Evolutionary conservation across 495 filamentous ascomycete genomes (phyloP).

Genomic region (Lindgomyces ingoldianus): DNA sequence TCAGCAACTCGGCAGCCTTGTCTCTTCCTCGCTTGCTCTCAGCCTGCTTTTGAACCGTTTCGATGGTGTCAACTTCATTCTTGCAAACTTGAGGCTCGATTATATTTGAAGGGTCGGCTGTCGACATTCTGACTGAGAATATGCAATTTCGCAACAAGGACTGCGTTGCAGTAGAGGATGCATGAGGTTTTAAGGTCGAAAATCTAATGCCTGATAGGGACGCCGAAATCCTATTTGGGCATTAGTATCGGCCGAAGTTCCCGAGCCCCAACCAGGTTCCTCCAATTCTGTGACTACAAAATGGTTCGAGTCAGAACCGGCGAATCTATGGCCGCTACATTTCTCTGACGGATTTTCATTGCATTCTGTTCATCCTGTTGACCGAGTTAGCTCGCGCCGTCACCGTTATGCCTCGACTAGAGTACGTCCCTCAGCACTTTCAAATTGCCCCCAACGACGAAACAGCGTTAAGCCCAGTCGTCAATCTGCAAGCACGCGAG

Average conservation of each 20-base stretch:
- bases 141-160: not conserved
- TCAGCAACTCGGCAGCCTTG: slow-evolving; percentile 37
- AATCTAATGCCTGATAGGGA: slow-evolving; percentile 10
- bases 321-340: not conserved
- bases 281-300: not conserved
- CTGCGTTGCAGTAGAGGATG: not conserved
- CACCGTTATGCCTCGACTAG: slow-evolving; percentile 58
- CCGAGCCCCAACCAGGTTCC: not conserved
- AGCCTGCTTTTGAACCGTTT: slow-evolving; percentile 40
- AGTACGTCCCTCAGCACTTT: slow-evolving; percentile 52
- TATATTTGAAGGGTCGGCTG: not conserved
- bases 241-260: slow-evolving; percentile 30
- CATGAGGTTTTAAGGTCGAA: not conserved
- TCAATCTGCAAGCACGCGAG: slow-evolving; percentile 51
- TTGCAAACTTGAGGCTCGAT: slow-evolving; percentile 37
- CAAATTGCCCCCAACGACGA: slow-evolving; percentile 32
- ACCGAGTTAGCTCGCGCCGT: not conserved
- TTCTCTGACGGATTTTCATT: no score
- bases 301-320: not conserved
- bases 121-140: slow-evolving; percentile 5
- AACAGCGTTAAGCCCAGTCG: slow-evolving; percentile 46
- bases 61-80: slow-evolving; percentile 45
- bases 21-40: slow-evolving; percentile 43
- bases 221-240: slow-evolving; percentile 9
- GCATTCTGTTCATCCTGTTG: not conserved